Conservation (phyloP, 139 green algal species). For the Closterium sp. region DNA sequence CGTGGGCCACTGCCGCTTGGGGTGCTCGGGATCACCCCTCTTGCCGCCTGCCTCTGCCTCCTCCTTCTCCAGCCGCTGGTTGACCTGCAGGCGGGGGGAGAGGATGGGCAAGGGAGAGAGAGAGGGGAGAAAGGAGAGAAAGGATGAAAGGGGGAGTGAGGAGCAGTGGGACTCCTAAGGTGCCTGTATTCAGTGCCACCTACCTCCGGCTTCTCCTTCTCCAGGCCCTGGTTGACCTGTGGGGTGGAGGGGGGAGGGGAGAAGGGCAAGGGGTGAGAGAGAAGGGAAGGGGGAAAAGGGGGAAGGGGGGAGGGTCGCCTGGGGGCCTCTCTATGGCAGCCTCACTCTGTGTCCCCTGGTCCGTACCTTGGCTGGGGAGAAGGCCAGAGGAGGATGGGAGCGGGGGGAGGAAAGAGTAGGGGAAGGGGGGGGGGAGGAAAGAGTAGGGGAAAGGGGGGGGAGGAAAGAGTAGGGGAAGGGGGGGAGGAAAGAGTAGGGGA, state of each 20-base stretch:
- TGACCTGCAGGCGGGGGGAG: no score
- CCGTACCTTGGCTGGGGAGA: no score
- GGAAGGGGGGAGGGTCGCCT: not conserved
- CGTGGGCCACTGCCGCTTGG: slow-evolving; percentile 68
- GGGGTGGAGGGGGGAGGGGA: not conserved
- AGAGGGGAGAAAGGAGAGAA: not conserved
- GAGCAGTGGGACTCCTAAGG: not conserved
- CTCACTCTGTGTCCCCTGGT: no score
- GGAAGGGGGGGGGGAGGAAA: no score
- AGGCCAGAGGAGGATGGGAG: not conserved
- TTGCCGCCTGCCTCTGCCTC: slow-evolving; percentile 52
- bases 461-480: no score
- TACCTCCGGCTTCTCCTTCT: not conserved
- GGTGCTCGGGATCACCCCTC: slow-evolving; percentile 65
- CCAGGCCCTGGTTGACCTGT: not conserved
- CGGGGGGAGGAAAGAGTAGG: no score
- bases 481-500: not conserved
- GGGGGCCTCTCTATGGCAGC: no score
- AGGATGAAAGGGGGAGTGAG: not conserved
- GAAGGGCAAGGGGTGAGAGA: not conserved
- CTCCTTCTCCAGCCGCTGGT: slow-evolving; percentile 57
- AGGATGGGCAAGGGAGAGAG: not conserved
- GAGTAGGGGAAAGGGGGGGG: not conserved
- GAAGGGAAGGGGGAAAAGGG: not conserved
- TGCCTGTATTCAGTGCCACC: not conserved